Base-by-base conservation (phyloP, 345 rosid genomes). In the Excoecaria cochinchinensis region DNA sequence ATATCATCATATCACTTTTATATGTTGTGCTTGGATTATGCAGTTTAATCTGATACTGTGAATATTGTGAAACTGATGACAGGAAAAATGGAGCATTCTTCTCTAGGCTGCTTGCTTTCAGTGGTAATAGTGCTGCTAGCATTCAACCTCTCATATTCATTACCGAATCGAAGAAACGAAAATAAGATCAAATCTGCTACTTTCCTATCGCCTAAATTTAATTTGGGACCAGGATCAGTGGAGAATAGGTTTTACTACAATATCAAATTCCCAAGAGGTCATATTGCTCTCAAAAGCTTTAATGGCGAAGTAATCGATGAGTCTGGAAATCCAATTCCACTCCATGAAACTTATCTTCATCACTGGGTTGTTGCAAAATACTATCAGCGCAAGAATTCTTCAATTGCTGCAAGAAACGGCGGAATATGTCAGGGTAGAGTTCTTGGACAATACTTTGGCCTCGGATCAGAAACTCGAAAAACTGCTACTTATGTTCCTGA, bases 331-430 rank as follows among this genome's bases (percentile, higher is more conserved):
- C 81, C 94, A 0, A 67, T 92, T 44, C 92, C 97, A 36, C 90
- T 92, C 56, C 89, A 90, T 7, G 92, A 95, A 77, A 91, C 99
- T 24, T 95, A 95, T 80, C 91, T 95, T 56, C 99, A 95, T 74
- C 99, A 92, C 72, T 95, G 99, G 99, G 60, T 85, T 44, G 82
- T 95, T 16, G 71, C 4, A n/a, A 91, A 82, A 4, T 88, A 88
- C 82, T 81, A 85, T 71, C 83, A 48, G 5, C 87, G 77, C 38
- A 73, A 15, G 47, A 85, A 78, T 46, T 74, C 74, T 21, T 48
- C 76, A 60, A 66, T 70, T 47, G 40, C 64, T 6, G 89, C 42
- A 5, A 72, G 77, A 56, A 95, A 95, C 67, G 78, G 81, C 58
- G 99, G 99, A 39, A 71, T 92, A 69, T 95, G 99, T 78, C 91